Evolutionary conservation across 805 yeast genomes (phyloP), one percentile per base, ranked within the genome.

Genomic region (Candida chauliodis): DNA sequence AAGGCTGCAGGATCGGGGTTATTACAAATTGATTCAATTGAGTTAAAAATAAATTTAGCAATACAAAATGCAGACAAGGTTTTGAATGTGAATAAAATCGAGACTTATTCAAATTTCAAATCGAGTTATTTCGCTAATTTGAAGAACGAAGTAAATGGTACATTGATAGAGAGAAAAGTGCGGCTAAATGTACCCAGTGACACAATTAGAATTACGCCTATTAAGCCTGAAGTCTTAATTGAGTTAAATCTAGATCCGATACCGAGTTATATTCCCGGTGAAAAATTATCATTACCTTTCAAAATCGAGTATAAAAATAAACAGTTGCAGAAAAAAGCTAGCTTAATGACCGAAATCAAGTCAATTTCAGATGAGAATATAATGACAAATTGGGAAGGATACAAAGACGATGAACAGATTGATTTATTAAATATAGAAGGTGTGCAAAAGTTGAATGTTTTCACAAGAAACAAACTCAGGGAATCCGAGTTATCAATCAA

Each of bases 381-480:
- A 2, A 59, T 49, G 31, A 50, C 50, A 3, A 55, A 54, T 37
- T 68, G 72, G 72, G 56, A 61, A 16, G 45, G 36, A 5, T 41
- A 59, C 30, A 68, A 68, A 41, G 74, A 68, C 42, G 74, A 68
- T 34, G 69, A 63, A 41, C 56, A 66, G 1, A 44, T 67, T 28
- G 50, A 51, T 18, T 33, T 66, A 21, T 37, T 45, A 4, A 42
- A 42, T 1, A 28, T 36, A 1, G 45, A 36, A 1, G 13, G 19
- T 13, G n/a, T 6, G 19, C 25, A 28, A 1, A 30, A 13, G 1
- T 48, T 64, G 26, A 49, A 54, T 19, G 42, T 63, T 10, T 40
- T 5, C 9, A 15, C 44, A 3, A 23, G 34, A 23, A 13, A 7
- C 29, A 17, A 20, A n/a, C 25, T 36, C 8, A 39, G 35, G 7